Base-by-base conservation (phyloP, 176 grass and related monocot species). In the Thinopyrum elongatum region DNA sequence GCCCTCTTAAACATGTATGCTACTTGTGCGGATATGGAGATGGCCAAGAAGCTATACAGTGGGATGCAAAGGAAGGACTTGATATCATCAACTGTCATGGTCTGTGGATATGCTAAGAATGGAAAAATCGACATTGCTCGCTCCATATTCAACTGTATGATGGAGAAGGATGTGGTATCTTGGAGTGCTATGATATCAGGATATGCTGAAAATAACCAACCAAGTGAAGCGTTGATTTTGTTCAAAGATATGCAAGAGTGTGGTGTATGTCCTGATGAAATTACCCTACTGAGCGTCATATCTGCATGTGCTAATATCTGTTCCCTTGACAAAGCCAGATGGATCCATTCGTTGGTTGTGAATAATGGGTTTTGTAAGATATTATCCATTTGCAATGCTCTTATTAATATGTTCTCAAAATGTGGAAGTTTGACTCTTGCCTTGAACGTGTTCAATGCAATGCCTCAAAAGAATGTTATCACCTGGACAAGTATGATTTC, bases 341-440 rank as follows among this genome's bases (percentile, higher is more conserved):
- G 74, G 86, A 82, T 95, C 23, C 86, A 94, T 84, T 66, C 70
- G 16, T 95, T 89, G 21, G 60, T 91, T 35, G 61, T 83, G 60
- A 95, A 90, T 46, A 57, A 91, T 59, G 84, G 88, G 29, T 78
- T 98, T 69, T 75, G 28, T 86, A 86, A 61, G 36, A 64, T 72
- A 63, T 36, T 98, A 47, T 82, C 82, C 14, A 69, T 98, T 61
- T 72, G 86, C 55, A 98, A 95, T 92, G 93, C 93, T 89, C 92
- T 95, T 77, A 92, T 98, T 30, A 88, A 98, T 78, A 98, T 98
- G 96, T 98, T 92, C 38, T 91, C 93, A 27, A 98, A 98, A 87
- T 98, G 96, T 80, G 93, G 96, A 78, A 87, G 76, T 64, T 70
- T 98, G 80, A 68, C 11, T 76, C 57, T 86, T 91, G 96, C 93